Conservation (phyloP, 257 asterid genomes). For the Fraxinus quadrangulata region DNA sequence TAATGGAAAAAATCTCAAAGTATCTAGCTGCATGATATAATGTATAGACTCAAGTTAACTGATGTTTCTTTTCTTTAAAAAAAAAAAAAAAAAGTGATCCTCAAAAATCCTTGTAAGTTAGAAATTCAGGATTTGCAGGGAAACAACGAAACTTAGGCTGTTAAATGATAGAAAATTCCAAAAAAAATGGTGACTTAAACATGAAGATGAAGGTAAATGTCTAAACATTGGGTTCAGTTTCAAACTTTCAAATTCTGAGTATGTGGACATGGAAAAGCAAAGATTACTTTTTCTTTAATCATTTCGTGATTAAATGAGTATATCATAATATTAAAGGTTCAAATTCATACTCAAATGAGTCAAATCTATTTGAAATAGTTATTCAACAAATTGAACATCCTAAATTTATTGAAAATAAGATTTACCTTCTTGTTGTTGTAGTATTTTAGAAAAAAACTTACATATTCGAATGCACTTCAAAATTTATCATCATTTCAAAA, state of each 20-base stretch:
- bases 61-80: not conserved
- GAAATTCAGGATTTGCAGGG: not conserved
- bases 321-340: not conserved
- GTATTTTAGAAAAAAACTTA: not conserved
- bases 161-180: conserved; percentile 3
- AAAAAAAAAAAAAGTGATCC: not conserved
- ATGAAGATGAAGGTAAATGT: not conserved
- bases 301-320: not conserved
- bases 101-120: not conserved
- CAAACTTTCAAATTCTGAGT: no score
- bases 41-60: not conserved
- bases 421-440: not conserved
- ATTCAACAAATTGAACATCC: not conserved
- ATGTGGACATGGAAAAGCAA: no score
- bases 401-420: not conserved
- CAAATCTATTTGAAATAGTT: not conserved
- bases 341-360: not conserved
- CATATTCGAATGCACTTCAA: not conserved
- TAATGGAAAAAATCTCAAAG: not conserved
- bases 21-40: not conserved
- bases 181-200: not conserved
- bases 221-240: no score
- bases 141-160: conserved; percentile 8
- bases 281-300: no score
- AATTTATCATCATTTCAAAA: not conserved